phyloP scores from a whole-genome alignment of 371 early-diverging fungal species.

The Dichotomocladium elegans region DNA sequence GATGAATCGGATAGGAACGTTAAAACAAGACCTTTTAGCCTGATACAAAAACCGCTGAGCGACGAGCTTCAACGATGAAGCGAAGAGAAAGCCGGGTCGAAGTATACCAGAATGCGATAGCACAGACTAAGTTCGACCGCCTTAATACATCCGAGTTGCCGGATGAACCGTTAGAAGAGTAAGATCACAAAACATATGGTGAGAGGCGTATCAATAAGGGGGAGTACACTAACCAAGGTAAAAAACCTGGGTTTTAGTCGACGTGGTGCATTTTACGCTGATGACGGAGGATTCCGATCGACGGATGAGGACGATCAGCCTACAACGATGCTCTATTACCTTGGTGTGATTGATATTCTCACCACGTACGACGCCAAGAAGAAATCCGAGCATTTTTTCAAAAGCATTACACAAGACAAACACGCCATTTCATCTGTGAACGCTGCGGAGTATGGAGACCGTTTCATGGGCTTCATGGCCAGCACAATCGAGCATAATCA shows the following conservation, averaged over 20 bases:
- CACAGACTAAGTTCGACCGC: constrained; percentile 64
- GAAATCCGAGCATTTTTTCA: constrained; percentile 86
- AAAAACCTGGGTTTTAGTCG: constrained; percentile 37
- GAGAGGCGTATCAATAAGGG: not conserved
- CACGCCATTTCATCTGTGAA: constrained; percentile 87
- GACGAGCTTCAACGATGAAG: constrained; percentile 31
- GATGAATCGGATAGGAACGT: not conserved
- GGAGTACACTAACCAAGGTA: not conserved
- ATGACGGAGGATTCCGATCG: constrained; percentile 87
- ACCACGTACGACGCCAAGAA: constrained; percentile 92
- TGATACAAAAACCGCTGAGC: constrained; percentile 45
- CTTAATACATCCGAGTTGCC: constrained; percentile 52
- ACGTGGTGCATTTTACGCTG: constrained; percentile 76
- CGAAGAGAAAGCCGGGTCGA: constrained; percentile 58
- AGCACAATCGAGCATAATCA: constrained; percentile 23
- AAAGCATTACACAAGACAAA: constrained; percentile 76
- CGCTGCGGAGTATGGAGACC: constrained; percentile 78
- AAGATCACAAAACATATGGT: constrained; percentile 7
- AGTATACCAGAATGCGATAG: constrained; percentile 66
- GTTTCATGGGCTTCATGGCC: constrained; percentile 61
- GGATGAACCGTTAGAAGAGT: constrained; percentile 46
- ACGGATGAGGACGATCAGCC: constrained; percentile 70
- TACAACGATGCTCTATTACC: constrained; percentile 75
- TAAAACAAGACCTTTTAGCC: constrained; percentile 20
- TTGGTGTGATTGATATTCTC: constrained; percentile 96